A percentile compares a stretch with the other conserved stretches of the same genome.
phyloP scores from a whole-genome alignment of 768 basidiomycete species.

The Rhodotorula taiwanensis region DNA sequence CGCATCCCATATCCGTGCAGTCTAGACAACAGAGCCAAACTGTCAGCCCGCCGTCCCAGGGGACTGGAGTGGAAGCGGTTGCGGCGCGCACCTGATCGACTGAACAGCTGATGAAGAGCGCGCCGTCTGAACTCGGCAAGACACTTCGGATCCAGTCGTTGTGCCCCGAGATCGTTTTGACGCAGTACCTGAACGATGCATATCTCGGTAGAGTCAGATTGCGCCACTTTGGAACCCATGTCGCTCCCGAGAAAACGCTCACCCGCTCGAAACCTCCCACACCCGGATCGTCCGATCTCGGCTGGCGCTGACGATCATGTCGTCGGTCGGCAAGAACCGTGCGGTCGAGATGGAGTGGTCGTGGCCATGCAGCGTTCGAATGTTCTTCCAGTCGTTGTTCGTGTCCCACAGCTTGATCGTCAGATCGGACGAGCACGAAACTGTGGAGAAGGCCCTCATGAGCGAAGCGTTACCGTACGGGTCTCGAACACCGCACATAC shows the following conservation, averaged over 20 bases:
- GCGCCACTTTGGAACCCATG: too few relatives aligned
- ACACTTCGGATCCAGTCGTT: slow-evolving; percentile 73
- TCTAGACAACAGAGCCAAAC: slow-evolving; percentile 50
- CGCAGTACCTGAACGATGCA: slow-evolving; percentile 54
- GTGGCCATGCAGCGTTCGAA: slow-evolving; percentile 77
- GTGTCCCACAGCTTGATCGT: slow-evolving; percentile 91
- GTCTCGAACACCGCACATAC: too few relatives aligned
- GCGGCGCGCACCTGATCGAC: slow-evolving; percentile 67
- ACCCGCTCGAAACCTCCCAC: slow-evolving; percentile 83
- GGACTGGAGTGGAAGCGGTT: neutral
- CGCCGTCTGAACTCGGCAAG: slow-evolving; percentile 56
- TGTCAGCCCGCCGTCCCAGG: slow-evolving; percentile 3
- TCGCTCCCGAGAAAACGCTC: slow-evolving; percentile 43
- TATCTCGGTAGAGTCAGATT: neutral
- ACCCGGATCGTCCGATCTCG: slow-evolving; percentile 77
- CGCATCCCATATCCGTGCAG: slow-evolving; percentile 68
- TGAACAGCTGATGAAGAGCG: slow-evolving; percentile 68
- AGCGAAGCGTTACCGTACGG: too few relatives aligned
- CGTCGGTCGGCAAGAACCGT: slow-evolving; percentile 76
- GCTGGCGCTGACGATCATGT: slow-evolving; percentile 75
- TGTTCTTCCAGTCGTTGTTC: slow-evolving; percentile 81
- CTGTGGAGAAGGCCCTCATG: slow-evolving; percentile 45
- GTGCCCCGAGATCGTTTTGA: slow-evolving; percentile 69
- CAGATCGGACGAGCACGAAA: slow-evolving; percentile 74
- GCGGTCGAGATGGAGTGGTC: slow-evolving; percentile 85